Evolutionary conservation across 768 basidiomycete species (phyloP).

Genomic region (Phlebiopsis flavidoalba): DNA sequence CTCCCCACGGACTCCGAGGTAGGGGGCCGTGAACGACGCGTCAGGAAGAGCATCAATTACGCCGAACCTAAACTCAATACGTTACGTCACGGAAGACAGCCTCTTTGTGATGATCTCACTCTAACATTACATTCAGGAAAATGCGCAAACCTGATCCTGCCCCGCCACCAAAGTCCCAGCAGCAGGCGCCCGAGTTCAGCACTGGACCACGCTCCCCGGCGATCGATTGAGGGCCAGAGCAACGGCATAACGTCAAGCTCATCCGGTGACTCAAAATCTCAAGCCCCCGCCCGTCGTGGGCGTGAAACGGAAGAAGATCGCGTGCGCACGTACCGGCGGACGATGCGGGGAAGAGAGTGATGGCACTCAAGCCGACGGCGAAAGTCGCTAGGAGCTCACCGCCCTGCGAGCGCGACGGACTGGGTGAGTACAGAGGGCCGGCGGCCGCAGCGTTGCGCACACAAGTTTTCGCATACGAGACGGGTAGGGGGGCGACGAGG

Average conservation of each 20-base stretch:
- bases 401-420: constrained; percentile 15
- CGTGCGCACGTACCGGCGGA: constrained; percentile 42
- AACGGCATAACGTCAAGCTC: constrained; percentile 3
- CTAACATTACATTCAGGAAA: constrained; percentile 45
- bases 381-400: constrained; percentile 31
- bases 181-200: constrained; percentile 26
- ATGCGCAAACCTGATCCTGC: constrained; percentile 81
- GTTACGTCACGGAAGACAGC: constrained; percentile 37
- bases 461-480: constrained; percentile 18
- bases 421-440: constrained; percentile 59
- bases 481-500: constrained; percentile 43
- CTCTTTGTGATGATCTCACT: neutral
- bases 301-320: constrained; percentile 50
- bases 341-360: constrained; percentile 59
- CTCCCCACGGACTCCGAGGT: constrained; percentile 22
- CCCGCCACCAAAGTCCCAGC: constrained; percentile 28
- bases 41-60: constrained; percentile 80
- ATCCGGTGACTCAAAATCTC: constrained; percentile 18
- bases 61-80: constrained; percentile 87
- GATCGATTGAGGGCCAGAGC: constrained; percentile 8
- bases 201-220: constrained; percentile 15
- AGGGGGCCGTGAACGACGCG: constrained; percentile 45
- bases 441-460: constrained; percentile 35
- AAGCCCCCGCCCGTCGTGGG: constrained; percentile 14
- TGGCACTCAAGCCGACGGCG: constrained; percentile 67